These are phyloP conservation scores for Hypericum androsaemum DNA, from an alignment of 345 rosid species.

Conservation along the genomic window DNA sequence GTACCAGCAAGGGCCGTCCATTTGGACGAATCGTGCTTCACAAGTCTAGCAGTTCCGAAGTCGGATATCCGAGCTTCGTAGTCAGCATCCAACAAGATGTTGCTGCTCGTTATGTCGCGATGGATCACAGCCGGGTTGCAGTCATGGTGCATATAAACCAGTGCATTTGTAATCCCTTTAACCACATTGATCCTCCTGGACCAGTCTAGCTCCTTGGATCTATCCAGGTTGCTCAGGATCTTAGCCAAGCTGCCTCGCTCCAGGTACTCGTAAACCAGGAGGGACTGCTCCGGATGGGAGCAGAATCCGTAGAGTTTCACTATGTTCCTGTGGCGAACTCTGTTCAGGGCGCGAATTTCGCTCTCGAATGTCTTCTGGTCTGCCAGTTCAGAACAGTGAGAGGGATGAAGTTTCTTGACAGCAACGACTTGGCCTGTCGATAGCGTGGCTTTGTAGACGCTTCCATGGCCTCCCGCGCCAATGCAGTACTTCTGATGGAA, in stretches of 20 bases:
- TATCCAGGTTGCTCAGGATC: slow-evolving; percentile 4
- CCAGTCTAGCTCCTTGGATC: slow-evolving; percentile 11
- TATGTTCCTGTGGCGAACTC: slow-evolving; percentile 12
- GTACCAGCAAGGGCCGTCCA: slow-evolving; percentile 12
- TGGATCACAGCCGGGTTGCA: slow-evolving; percentile 8
- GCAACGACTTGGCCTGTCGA: slow-evolving; percentile 13
- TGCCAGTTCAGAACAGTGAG: not conserved
- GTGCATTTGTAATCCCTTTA: slow-evolving; percentile 12
- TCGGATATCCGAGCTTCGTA: slow-evolving; percentile 14
- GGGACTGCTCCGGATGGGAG: not conserved
- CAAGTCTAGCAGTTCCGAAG: slow-evolving; percentile 12
- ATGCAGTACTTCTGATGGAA: slow-evolving; percentile 14
- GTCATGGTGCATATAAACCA: slow-evolving; percentile 16
- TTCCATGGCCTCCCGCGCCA: slow-evolving; percentile 9
- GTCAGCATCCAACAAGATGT: slow-evolving; percentile 7
- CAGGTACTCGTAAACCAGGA: slow-evolving; percentile 14
- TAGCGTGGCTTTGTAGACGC: slow-evolving; percentile 10
- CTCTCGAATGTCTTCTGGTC: slow-evolving; percentile 2
- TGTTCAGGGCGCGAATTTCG: slow-evolving; percentile 6
- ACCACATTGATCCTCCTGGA: slow-evolving; percentile 3
- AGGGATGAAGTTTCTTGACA: slow-evolving; percentile 10
- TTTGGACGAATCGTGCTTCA: slow-evolving; percentile 9
- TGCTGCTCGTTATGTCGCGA: slow-evolving; percentile 16
- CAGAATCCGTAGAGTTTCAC: slow-evolving; percentile 17
- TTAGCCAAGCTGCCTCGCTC: slow-evolving; percentile 11